These are phyloP conservation scores for Nicotiana tabacum DNA, from an alignment of 257 asterid species.

Conservation along the genomic window DNA sequence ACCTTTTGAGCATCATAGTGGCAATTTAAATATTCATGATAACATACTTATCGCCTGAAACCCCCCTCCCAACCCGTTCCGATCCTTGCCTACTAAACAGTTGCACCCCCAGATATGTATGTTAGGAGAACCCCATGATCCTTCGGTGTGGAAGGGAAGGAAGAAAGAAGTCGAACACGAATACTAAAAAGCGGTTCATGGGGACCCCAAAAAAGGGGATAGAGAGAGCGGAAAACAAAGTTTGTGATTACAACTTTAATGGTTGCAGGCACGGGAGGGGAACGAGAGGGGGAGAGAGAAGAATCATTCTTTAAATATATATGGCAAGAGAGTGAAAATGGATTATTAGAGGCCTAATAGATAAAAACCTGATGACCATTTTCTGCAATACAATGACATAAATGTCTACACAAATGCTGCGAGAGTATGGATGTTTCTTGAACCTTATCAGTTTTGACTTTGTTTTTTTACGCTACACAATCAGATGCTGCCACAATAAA, in stretches of 20 bases:
- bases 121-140: too few species aligned
- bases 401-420: not conserved
- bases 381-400: not conserved
- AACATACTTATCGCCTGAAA: not conserved
- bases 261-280: not conserved
- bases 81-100: too few species aligned
- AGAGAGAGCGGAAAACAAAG: not conserved
- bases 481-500: not conserved
- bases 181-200: too few species aligned
- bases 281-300: not conserved
- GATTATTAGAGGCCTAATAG: not conserved
- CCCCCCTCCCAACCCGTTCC: too few species aligned
- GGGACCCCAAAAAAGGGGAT: too few species aligned
- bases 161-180: too few species aligned
- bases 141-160: too few species aligned
- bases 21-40: not conserved
- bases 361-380: not conserved
- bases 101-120: too few species aligned
- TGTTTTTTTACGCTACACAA: not conserved
- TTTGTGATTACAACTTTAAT: not conserved
- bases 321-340: not conserved
- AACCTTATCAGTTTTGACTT: not conserved
- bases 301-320: not conserved
- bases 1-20: not conserved
- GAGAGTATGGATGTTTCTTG: not conserved